Evolutionary conservation across 148 eudicot species (phyloP).

Genomic region (Fagopyrum homotropicum): DNA sequence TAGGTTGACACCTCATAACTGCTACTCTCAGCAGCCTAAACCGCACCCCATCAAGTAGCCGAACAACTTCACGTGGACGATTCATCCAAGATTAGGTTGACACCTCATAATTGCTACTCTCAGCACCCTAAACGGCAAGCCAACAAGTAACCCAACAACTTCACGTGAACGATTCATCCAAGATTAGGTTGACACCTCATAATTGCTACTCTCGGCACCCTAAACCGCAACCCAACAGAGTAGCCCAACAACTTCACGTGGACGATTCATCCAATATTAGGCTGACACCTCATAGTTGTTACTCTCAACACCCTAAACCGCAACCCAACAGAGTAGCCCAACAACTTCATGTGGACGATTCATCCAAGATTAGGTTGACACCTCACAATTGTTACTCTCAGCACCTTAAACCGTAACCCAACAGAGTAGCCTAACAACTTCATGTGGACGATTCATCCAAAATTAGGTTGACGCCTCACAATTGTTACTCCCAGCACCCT

Average conservation of each 20-base stretch:
- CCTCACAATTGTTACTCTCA: no score
- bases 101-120: no score
- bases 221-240: conserved; percentile 66
- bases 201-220: conserved; percentile 94
- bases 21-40: no score
- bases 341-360: no score
- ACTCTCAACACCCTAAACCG: conserved; percentile 92
- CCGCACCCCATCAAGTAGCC: no score
- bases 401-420: conserved; percentile 1
- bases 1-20: no score
- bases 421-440: conserved; percentile 63
- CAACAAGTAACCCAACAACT: conserved; percentile 47
- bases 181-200: conserved; percentile 85
- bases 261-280: conserved; percentile 88
- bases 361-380: no score
- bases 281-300: conserved; percentile 85
- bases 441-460: conserved; percentile 84
- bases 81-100: no score
- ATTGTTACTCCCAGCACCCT: not conserved
- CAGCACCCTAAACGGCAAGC: no score
- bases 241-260: conserved; percentile 61
- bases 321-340: conserved; percentile 30
- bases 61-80: no score
- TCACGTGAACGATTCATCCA: conserved; percentile 80
- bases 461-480: conserved; percentile 86